These are phyloP conservation scores for Pseudogymnoascus sp. DNA, from an alignment of 2,329 filamentous ascomycete species.

Conservation along the genomic window DNA sequence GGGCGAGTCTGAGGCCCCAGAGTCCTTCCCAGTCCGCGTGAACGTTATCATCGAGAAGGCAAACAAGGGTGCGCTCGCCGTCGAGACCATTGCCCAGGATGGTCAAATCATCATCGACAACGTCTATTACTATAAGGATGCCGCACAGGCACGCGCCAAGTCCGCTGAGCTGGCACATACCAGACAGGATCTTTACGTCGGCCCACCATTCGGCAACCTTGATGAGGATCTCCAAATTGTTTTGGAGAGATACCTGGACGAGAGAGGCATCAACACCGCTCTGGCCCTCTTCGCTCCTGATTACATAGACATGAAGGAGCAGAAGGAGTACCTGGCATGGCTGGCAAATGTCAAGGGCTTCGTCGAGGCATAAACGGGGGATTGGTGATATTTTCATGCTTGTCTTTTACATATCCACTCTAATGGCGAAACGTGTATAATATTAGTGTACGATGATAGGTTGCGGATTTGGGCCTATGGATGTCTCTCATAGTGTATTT, in stretches of 20 bases:
- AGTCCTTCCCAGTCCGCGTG: constrained; percentile 70
- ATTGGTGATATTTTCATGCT: neutral
- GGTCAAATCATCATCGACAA: constrained; percentile 83
- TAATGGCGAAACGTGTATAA: constrained; percentile 11
- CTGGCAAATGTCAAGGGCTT: constrained; percentile 81
- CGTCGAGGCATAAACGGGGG: constrained; percentile 54
- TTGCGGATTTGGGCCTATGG: neutral
- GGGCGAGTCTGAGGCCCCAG: constrained; percentile 40
- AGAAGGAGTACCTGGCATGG: constrained; percentile 92
- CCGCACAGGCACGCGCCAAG: constrained; percentile 67
- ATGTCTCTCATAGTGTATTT: neutral
- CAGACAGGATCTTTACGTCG: constrained; percentile 73
- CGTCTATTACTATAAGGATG: constrained; percentile 77
- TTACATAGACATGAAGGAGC: constrained; percentile 97
- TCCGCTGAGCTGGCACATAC: constrained; percentile 70
- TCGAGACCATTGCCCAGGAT: constrained; percentile 81
- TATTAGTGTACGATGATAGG: constrained; percentile 5
- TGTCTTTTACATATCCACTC: constrained; percentile 10
- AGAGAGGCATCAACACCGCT: constrained; percentile 80
- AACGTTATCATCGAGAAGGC: constrained; percentile 86
- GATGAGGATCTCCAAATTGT: constrained; percentile 92
- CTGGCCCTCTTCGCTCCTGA: constrained; percentile 88
- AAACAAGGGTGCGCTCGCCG: constrained; percentile 68
- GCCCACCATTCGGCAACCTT: constrained; percentile 86
- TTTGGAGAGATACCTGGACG: constrained; percentile 88